Conservation (phyloP, 2,329 filamentous ascomycete genomes). For the Phyllosticta citrichinensis region DNA sequence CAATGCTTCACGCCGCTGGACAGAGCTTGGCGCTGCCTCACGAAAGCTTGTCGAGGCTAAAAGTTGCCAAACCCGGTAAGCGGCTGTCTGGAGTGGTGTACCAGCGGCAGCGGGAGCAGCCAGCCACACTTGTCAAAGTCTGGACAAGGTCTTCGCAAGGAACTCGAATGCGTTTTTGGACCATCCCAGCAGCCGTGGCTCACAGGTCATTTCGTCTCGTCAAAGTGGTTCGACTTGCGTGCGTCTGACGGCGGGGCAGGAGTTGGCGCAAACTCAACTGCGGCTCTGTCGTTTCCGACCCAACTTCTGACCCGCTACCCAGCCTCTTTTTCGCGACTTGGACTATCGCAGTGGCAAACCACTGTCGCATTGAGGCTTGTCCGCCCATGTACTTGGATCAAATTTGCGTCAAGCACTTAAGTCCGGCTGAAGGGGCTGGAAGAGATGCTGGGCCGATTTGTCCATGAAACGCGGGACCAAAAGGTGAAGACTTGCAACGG, state of each 20-base stretch:
- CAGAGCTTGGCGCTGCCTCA: constrained; percentile 2
- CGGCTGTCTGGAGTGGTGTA: not conserved
- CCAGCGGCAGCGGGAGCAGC: not conserved
- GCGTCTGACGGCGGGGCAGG: not conserved
- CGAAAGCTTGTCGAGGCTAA: constrained; percentile 4
- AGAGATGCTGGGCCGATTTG: not conserved
- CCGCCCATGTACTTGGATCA: not conserved
- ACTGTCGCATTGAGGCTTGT: not conserved
- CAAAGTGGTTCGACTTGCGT: not conserved
- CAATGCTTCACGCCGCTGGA: not conserved
- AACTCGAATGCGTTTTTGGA: not conserved
- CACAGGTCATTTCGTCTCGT: not conserved
- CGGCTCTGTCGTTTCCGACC: not conserved
- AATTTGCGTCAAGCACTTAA: not conserved
- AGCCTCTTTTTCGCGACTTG: not conserved
- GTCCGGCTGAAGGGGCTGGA: not conserved
- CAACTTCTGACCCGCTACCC: not conserved
- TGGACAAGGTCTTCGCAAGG: not conserved
- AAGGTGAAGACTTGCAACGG: not conserved
- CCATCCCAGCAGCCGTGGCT: not conserved
- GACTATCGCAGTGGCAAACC: not conserved
- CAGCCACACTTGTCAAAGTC: not conserved
- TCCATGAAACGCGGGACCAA: not conserved
- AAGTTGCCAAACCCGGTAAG: not conserved
- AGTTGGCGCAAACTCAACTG: not conserved